A percentile compares a stretch with the other conserved stretches of the same genome.
These are phyloP conservation scores for Perkinsus marinus DNA, from an alignment of 169 alveolate genomes.

Conservation along the genomic window DNA sequence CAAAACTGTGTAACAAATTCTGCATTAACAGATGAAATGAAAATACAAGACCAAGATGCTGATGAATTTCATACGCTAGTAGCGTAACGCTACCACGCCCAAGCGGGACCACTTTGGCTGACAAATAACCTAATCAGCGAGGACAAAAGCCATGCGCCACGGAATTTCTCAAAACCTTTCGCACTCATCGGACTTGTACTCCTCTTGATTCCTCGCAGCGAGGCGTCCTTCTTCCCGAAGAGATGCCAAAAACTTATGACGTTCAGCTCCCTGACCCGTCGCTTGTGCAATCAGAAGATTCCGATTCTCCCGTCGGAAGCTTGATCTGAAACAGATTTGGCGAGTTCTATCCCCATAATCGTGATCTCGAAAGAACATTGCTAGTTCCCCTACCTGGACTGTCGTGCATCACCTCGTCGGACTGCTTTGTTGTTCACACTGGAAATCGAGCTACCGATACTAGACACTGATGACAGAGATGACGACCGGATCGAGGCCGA, in stretches of 20 bases:
- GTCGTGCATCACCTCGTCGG: background rate
- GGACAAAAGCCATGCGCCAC: no score
- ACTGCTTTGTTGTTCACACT: background rate
- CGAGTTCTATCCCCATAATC: background rate
- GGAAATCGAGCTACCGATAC: background rate
- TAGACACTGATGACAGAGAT: background rate
- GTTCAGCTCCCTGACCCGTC: background rate
- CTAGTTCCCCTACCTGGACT: background rate
- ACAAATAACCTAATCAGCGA: no score
- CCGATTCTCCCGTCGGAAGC: background rate
- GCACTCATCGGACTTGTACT: no score
- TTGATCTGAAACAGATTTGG: background rate
- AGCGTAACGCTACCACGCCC: no score
- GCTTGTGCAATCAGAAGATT: background rate
- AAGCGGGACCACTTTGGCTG: no score
- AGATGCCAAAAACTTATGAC: background rate
- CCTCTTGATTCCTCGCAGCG: background rate
- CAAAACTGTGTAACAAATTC: no score
- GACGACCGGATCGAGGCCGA: background rate
- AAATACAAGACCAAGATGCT: no score
- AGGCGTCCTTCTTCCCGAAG: background rate
- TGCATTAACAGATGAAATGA: no score
- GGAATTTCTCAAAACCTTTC: no score
- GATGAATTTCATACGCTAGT: no score
- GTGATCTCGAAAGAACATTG: background rate